Conservation (phyloP, 371 early-diverging fungal species). For the Mucor plumbeus region DNA sequence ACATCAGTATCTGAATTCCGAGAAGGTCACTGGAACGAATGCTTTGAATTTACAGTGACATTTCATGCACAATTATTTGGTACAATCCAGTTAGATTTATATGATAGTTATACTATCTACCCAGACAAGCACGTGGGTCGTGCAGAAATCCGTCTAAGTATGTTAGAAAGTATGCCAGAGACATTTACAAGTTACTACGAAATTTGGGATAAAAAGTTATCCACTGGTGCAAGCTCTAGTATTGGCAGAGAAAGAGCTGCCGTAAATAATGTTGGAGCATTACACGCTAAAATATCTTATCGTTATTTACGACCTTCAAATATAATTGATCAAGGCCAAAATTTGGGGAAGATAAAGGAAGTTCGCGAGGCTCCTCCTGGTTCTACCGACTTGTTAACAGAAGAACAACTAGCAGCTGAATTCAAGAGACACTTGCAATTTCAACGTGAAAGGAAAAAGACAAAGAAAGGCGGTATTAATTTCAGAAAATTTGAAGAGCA, state of each 20-base stretch:
- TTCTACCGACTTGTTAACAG: slow-evolving; percentile 17
- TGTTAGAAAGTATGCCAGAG: slow-evolving; percentile 68
- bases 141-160: slow-evolving; percentile 70
- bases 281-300: slow-evolving; percentile 69
- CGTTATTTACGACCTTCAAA: slow-evolving; percentile 44
- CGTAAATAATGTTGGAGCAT: slow-evolving; percentile 67
- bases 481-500: slow-evolving; percentile 19
- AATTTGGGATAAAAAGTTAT: slow-evolving; percentile 68
- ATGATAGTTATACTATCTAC: slow-evolving; percentile 59
- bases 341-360: slow-evolving; percentile 4
- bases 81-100: slow-evolving; percentile 73
- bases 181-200: slow-evolving; percentile 75
- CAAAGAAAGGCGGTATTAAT: slow-evolving; percentile 17
- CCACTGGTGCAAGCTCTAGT: slow-evolving; percentile 64
- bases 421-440: slow-evolving; percentile 34
- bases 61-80: slow-evolving; percentile 85
- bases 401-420: slow-evolving; percentile 31
- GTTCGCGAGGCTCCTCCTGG: not conserved
- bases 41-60: slow-evolving; percentile 74
- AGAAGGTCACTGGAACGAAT: slow-evolving; percentile 75
- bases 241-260: slow-evolving; percentile 57
- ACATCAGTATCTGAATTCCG: slow-evolving; percentile 67
- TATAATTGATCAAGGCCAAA: not conserved
- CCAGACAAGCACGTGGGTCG: slow-evolving; percentile 79
- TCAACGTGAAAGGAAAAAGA: slow-evolving; percentile 17